Base-by-base conservation (phyloP, 169 alveolate genomes). In the Cryptosporidium andersoni region DNA sequence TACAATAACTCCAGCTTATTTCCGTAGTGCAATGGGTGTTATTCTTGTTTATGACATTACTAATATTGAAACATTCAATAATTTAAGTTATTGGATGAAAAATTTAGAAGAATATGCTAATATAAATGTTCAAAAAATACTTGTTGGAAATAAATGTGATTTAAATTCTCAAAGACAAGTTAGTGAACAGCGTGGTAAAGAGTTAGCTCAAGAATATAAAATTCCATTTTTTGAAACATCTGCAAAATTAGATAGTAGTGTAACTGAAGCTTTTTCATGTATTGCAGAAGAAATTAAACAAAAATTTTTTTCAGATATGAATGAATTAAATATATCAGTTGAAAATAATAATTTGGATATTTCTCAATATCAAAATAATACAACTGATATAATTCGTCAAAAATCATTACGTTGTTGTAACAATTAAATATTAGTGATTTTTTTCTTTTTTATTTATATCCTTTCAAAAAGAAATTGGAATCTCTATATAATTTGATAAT, bases 61-160 rank as follows among this genome's bases (percentile, higher is more conserved):
- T 65, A 66, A 51, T 63, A 43, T 58, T 25, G 55, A 53, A 2
- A 64, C 88, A 1, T 90, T 90, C 51, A 60, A 88, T 40, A 64
- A 47, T n/a, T 9, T 51, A 51, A n/a, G n/a, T 53, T 40, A 36
- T 58, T 60, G 80, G 58, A 51, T 51, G 1, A 34, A 58, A 66
- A 25, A 40, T 34, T 34, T 55, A 43, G 88, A 55, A 66, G 81
- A 53, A 90, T 91, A 52, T 58, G 94, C 63, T 94, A 48, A 95
- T 1, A 67, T 56, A 1, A 91, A 91, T 58, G 91, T 90, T 11
- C 81, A 93, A 9, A 88, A 93, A 47, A 91, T 93, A 48, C 81
- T 93, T 8, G 93, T 93, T 47, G 97, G 96, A 6, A 95, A 93
- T 66, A 93, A 93, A 81, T 88, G 85, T 39, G 97, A 94, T 82